phyloP scores from a whole-genome alignment of 371 early-diverging fungal genomes.

The Mortierella sp. region DNA sequence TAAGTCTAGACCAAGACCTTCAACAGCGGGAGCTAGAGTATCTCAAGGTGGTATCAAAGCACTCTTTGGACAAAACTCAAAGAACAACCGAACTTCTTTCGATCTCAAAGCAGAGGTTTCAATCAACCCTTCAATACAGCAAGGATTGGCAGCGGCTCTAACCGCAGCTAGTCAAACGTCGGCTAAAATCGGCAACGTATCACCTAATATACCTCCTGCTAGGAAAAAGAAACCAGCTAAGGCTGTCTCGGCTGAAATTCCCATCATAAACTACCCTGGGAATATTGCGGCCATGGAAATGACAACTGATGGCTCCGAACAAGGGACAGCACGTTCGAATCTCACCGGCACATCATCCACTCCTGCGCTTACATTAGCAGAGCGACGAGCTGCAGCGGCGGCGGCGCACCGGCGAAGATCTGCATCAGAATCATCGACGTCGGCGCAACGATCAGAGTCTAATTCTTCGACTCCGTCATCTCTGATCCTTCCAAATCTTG shows the following conservation, averaged over 20 bases:
- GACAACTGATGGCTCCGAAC: constrained; percentile 3
- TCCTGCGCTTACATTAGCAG: constrained; percentile 34
- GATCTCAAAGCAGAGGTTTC: constrained; percentile 34
- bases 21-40: constrained; percentile 22
- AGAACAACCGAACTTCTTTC: constrained; percentile 27
- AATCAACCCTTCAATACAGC: constrained; percentile 12
- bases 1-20: constrained; percentile 42
- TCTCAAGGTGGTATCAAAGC: constrained; percentile 48
- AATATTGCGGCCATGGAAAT: constrained; percentile 10
- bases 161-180: constrained; percentile 29
- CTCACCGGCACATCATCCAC: background rate
- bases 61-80: constrained; percentile 36
- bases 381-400: constrained; percentile 40
- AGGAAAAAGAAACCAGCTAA: constrained; percentile 28
- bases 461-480: constrained; percentile 4
- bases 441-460: constrained; percentile 1
- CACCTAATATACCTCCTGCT: constrained; percentile 24
- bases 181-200: background rate
- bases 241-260: constrained; percentile 37
- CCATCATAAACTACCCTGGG: constrained; percentile 9
- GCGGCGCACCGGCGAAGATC: constrained; percentile 35
- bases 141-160: constrained; percentile 25
- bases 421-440: constrained; percentile 35
- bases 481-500: constrained; percentile 34
- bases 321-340: background rate